Percentiles rank a stretch among this genome's conserved stretches.
Evolutionary conservation across 257 asterid genomes (phyloP).

Genomic region (Rhazya stricta): DNA sequence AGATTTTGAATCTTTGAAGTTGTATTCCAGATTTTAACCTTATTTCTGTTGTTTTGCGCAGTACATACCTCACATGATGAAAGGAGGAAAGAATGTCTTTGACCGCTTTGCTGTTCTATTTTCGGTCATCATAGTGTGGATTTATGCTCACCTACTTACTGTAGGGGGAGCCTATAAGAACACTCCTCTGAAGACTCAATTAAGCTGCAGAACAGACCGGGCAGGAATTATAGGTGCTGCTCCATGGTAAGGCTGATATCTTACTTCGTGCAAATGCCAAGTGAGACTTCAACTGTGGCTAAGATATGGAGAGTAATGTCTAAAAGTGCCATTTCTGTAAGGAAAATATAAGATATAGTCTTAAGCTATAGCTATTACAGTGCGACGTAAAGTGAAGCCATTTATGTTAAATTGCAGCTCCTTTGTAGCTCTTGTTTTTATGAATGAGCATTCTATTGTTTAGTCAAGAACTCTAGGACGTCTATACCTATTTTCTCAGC

Average conservation of each 20-base stretch:
- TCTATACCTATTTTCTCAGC: not conserved
- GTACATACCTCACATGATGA: constrained; percentile 65
- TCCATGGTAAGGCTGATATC: constrained; percentile 55
- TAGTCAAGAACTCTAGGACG: not conserved
- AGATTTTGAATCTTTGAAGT: not conserved
- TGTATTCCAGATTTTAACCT: constrained; percentile 1
- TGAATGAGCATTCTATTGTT: not conserved
- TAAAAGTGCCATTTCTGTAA: not conserved
- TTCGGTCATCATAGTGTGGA: constrained; percentile 77
- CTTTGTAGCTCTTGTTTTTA: not conserved
- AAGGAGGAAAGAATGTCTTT: constrained; percentile 56
- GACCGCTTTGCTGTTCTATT: constrained; percentile 77
- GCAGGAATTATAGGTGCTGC: constrained; percentile 80
- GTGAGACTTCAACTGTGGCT: not conserved
- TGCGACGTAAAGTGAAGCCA: not conserved
- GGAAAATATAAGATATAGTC: not conserved
- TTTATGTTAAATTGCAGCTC: not conserved
- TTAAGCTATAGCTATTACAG: not conserved
- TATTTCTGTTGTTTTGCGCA: constrained; percentile 27
- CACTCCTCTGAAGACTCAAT: constrained; percentile 43
- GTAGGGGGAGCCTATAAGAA: constrained; percentile 79
- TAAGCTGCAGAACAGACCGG: constrained; percentile 89
- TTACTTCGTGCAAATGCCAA: not conserved
- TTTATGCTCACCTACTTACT: constrained; percentile 77
- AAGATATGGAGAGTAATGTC: not conserved